Base-by-base conservation (phyloP, 1,284 basidiomycete species). In the Ganoderma sinense region DNA sequence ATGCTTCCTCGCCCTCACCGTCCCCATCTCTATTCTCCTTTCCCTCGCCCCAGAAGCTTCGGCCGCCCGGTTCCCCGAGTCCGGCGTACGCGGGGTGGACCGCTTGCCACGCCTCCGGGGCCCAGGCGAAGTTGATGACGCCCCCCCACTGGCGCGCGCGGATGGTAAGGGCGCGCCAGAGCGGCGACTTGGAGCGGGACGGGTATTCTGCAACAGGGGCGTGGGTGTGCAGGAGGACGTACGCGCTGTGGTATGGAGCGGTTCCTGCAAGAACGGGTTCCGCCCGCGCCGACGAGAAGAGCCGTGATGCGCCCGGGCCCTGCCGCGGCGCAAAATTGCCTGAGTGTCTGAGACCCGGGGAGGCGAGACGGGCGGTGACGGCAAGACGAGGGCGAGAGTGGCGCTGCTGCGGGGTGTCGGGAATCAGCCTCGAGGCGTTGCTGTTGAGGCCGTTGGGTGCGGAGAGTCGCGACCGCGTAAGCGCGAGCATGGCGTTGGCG, bases 51-150 rank as follows among this genome's bases (percentile, higher is more conserved):
- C n/a, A 23, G 29, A 36, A 40, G 5, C 65, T 11, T n/a, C n/a
- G 20, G 13, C 26, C 45, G 48, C 29, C 36, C 26, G 23, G 10
- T 40, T 77, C 75, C 41, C 75, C 75, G 13, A 72, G 65, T 23
- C 73, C 74, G 26, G 45, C 20, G 48, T 75, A 75, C 20, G 14
- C 69, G 33, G 61, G 71, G 41, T 64, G 73, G 64, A 59, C 73
- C 36, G 48, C 53, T 40, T 80, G 75, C 5, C n/a, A n/a, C 16
- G 16, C 14, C 76, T 77, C 18, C 5, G 82, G 78, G 41, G 82
- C 80, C 87, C 87, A 91, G 11, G 85, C 82, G 75, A 90, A 88
- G 77, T 92, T 92, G 69, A 90, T 86, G n/a, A 85, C 68, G 2
- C 85, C 89, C 20, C 86, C 86, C 82, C 83, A 87, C 72, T 80